These are phyloP conservation scores for Salix exigua DNA, from an alignment of 345 rosid species.

Conservation along the genomic window DNA sequence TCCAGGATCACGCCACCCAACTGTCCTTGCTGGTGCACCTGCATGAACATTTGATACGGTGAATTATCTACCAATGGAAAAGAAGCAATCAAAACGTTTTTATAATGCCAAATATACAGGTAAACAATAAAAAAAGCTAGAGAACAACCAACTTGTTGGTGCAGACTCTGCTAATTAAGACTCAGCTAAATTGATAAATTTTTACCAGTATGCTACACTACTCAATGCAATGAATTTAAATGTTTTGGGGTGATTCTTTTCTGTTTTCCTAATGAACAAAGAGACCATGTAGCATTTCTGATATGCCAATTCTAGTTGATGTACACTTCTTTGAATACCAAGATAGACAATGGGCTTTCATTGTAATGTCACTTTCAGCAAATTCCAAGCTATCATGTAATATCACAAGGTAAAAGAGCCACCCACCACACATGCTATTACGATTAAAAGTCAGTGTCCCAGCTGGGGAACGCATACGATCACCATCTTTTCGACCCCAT, in stretches of 20 bases:
- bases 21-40: constrained; percentile 65
- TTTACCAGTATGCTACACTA: not conserved
- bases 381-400: not conserved
- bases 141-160: not conserved
- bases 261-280: not conserved
- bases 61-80: not conserved
- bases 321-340: not conserved
- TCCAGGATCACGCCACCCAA: constrained; percentile 88
- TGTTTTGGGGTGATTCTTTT: not conserved
- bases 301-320: not conserved
- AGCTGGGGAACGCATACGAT: constrained; percentile 42
- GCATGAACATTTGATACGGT: constrained; percentile 12
- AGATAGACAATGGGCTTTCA: not conserved
- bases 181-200: not conserved
- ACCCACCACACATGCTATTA: constrained; percentile 57
- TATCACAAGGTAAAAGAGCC: not conserved
- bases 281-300: not conserved
- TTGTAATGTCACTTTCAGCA: not conserved
- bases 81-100: not conserved
- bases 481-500: constrained; percentile 55
- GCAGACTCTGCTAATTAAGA: not conserved
- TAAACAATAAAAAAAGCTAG: not conserved
- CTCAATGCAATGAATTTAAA: not conserved
- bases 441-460: constrained; percentile 55
- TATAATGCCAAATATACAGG: not conserved